These are phyloP conservation scores for Shiraia bambusicola DNA, from an alignment of 2,329 filamentous ascomycete species.

Conservation along the genomic window DNA sequence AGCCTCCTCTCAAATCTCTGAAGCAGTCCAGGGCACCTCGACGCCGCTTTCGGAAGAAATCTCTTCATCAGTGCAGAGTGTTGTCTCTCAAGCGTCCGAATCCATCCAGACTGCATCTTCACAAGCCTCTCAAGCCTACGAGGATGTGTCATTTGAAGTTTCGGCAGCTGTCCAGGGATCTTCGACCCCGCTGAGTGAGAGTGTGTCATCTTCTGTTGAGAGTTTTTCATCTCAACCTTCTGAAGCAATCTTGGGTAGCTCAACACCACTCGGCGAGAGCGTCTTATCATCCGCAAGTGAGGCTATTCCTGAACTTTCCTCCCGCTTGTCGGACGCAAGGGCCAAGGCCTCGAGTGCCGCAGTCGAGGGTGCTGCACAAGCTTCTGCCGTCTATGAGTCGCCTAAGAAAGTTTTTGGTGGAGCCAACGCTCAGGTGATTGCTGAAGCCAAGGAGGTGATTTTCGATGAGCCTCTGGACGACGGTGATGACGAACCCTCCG, in stretches of 20 bases:
- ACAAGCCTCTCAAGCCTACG: constrained; percentile 17
- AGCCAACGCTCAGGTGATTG: constrained; percentile 55
- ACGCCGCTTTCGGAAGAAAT: constrained; percentile 27
- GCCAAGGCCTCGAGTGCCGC: constrained; percentile 23
- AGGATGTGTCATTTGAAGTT: constrained; percentile 35
- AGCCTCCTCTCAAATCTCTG: constrained; percentile 41
- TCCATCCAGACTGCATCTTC: constrained; percentile 12
- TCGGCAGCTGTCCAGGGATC: constrained; percentile 38
- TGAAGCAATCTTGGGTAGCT: constrained; percentile 26
- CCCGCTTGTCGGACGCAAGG: constrained; percentile 32
- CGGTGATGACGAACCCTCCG: constrained; percentile 49
- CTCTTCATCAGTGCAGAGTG: constrained; percentile 12
- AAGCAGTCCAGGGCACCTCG: constrained; percentile 37
- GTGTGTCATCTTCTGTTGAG: constrained; percentile 41
- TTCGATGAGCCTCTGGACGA: constrained; percentile 54
- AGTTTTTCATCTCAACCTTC: constrained; percentile 34
- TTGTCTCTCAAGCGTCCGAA: constrained; percentile 35
- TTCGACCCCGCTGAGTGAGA: constrained; percentile 34
- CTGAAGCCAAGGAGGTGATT: constrained; percentile 50
- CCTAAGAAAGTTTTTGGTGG: constrained; percentile 57
- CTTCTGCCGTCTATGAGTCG: constrained; percentile 29
- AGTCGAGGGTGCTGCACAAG: constrained; percentile 22
- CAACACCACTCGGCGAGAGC: constrained; percentile 28
- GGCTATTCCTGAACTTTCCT: constrained; percentile 6
- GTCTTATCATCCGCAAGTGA: constrained; percentile 29